Conservation (phyloP, 306 rosid species). For the Castanea crenata region DNA sequence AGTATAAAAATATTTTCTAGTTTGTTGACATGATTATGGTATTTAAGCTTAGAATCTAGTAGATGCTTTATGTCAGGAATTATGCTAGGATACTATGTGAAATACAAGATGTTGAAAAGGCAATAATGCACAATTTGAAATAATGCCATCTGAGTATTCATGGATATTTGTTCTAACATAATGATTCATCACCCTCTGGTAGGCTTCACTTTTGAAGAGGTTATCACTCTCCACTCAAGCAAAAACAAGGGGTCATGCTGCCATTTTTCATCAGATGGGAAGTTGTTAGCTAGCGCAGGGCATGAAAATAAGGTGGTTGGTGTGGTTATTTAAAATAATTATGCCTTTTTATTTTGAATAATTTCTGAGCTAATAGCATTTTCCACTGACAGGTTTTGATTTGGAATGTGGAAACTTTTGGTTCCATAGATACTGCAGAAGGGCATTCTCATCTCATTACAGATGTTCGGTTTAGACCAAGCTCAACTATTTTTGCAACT, state of each 20-base stretch:
- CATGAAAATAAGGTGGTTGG: slow-evolving; percentile 55
- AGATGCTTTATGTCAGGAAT: not conserved
- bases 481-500: slow-evolving; percentile 58
- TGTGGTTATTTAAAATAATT: slow-evolving; percentile 11
- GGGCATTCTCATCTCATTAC: slow-evolving; percentile 52
- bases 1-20: not conserved
- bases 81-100: not conserved
- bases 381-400: slow-evolving; percentile 48
- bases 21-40: not conserved
- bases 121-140: not conserved
- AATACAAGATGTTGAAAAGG: not conserved
- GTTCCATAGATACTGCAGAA: slow-evolving; percentile 34
- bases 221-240: slow-evolving; percentile 46
- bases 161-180: slow-evolving; percentile 9
- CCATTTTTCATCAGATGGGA: slow-evolving; percentile 68
- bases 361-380: slow-evolving; percentile 19
- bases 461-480: slow-evolving; percentile 59
- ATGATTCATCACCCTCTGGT: slow-evolving; percentile 18
- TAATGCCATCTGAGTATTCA: not conserved
- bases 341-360: slow-evolving; percentile 23
- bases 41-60: not conserved
- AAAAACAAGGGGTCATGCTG: slow-evolving; percentile 47
- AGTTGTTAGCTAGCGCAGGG: slow-evolving; percentile 56
- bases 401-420: slow-evolving; percentile 55
- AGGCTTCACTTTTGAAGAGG: slow-evolving; percentile 49